A percentile compares a stretch with the other conserved stretches of the same genome.
Conservation (phyloP, 495 filamentous ascomycete genomes). For the Terfezia boudieri region DNA sequence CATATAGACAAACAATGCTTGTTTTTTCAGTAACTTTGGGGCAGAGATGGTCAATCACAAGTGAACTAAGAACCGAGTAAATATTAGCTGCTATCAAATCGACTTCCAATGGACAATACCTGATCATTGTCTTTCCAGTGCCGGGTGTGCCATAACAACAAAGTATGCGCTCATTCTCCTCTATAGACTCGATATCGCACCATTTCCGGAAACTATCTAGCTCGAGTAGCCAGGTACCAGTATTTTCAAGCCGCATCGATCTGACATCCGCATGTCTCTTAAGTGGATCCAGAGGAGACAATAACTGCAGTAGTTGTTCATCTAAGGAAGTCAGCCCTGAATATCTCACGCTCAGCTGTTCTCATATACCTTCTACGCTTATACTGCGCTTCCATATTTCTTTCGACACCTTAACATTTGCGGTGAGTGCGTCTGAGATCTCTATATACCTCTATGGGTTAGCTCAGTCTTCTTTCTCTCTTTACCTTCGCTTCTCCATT, state of each 20-base stretch:
- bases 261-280: background rate
- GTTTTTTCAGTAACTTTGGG: background rate
- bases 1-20: background rate
- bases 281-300: background rate
- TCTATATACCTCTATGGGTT: too few species aligned
- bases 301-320: background rate
- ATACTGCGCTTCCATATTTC: too few species aligned
- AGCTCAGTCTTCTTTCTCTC: too few species aligned
- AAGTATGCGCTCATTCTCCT: background rate
- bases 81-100: too few species aligned
- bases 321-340: background rate
- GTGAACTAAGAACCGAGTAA: background rate
- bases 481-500: too few species aligned
- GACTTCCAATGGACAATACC: background rate
- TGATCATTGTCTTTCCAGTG: background rate
- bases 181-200: background rate
- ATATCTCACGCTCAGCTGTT: too few species aligned
- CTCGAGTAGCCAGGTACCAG: background rate
- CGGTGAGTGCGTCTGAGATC: too few species aligned
- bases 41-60: background rate
- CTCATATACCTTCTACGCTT: too few species aligned
- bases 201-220: background rate
- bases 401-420: too few species aligned
- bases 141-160: background rate
- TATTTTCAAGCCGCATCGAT: background rate